Conservation (phyloP, 768 basidiomycete species). For the Pluteus cervinus region DNA sequence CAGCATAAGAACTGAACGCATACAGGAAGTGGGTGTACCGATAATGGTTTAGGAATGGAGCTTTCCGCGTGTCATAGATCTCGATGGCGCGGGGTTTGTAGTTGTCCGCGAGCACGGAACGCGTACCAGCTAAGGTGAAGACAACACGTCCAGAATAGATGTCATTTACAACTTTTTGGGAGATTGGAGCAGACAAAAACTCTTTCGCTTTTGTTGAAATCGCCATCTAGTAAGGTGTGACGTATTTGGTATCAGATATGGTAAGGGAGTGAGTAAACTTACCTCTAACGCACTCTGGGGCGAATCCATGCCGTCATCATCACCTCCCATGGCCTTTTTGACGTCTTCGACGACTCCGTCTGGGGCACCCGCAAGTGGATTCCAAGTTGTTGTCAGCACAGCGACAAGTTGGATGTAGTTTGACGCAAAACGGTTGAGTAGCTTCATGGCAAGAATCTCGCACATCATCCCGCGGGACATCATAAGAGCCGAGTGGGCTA, state of each 20-base stretch:
- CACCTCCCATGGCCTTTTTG: conserved; percentile 46
- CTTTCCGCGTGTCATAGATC: conserved; percentile 59
- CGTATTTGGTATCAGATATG: not conserved
- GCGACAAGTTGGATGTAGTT: conserved; percentile 73
- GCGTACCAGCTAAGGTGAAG: conserved; percentile 52
- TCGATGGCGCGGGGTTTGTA: conserved; percentile 78
- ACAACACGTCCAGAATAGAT: conserved; percentile 80
- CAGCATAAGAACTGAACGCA: conserved; percentile 3
- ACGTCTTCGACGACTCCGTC: conserved; percentile 63
- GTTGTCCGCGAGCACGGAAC: conserved; percentile 83
- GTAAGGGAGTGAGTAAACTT: conserved; percentile 16
- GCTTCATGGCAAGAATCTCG: conserved; percentile 86
- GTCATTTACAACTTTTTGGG: conserved; percentile 83
- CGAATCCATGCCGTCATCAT: conserved; percentile 58
- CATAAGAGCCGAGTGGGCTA: conserved; percentile 76
- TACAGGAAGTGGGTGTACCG: conserved; percentile 31
- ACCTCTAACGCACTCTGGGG: conserved; percentile 86
- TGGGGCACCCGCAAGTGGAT: conserved; percentile 75
- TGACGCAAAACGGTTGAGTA: conserved; percentile 67
- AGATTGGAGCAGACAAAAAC: conserved; percentile 77
- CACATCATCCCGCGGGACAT: conserved; percentile 65
- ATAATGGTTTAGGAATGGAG: conserved; percentile 82
- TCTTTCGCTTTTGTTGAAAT: conserved; percentile 80
- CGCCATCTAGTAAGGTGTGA: conserved; percentile 55
- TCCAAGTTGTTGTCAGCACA: conserved; percentile 79